Percentiles rank a stretch among this genome's conserved stretches.
These are phyloP conservation scores for Gonapodya sp. DNA, from an alignment of 192 early-diverging fungal species.

Conservation along the genomic window DNA sequence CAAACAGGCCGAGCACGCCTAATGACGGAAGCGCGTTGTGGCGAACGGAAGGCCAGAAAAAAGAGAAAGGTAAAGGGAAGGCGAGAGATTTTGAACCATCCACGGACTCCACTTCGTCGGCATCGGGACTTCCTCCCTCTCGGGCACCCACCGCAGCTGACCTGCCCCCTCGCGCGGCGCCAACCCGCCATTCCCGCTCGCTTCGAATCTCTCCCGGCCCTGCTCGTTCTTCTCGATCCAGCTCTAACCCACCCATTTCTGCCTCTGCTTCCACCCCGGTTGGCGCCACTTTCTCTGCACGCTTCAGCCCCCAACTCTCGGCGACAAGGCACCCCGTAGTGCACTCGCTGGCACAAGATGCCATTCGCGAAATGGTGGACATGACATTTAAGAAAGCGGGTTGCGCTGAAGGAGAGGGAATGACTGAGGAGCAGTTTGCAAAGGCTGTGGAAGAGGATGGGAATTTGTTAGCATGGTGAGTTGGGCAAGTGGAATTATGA, in stretches of 20 bases:
- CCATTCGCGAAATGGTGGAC: slow-evolving; percentile 89
- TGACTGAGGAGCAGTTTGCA: slow-evolving; percentile 72
- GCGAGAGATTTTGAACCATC: background rate
- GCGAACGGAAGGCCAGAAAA: background rate
- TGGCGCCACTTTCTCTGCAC: slow-evolving; percentile 18
- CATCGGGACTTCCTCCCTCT: background rate
- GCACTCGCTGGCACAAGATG: slow-evolving; percentile 86
- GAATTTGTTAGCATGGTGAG: slow-evolving; percentile 65
- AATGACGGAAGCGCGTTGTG: too few species aligned
- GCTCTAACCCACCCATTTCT: slow-evolving; percentile 23
- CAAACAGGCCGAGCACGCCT: too few species aligned
- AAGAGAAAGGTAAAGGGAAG: background rate
- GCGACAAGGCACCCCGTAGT: slow-evolving; percentile 73
- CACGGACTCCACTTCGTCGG: background rate
- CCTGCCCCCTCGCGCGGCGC: slow-evolving; percentile 16
- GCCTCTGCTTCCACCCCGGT: slow-evolving; percentile 12
- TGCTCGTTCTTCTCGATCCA: background rate
- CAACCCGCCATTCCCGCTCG: background rate
- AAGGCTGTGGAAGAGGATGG: slow-evolving; percentile 67
- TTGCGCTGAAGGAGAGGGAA: slow-evolving; percentile 44
- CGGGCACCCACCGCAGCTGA: slow-evolving; percentile 7
- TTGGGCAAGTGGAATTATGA: too few species aligned
- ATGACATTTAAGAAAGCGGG: slow-evolving; percentile 64
- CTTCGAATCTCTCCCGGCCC: background rate
- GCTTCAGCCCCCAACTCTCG: slow-evolving; percentile 32